A percentile compares a stretch with the other conserved stretches of the same genome.
These are phyloP conservation scores for Scleroderma bovista DNA, from an alignment of 768 basidiomycete species.

Conservation along the genomic window DNA sequence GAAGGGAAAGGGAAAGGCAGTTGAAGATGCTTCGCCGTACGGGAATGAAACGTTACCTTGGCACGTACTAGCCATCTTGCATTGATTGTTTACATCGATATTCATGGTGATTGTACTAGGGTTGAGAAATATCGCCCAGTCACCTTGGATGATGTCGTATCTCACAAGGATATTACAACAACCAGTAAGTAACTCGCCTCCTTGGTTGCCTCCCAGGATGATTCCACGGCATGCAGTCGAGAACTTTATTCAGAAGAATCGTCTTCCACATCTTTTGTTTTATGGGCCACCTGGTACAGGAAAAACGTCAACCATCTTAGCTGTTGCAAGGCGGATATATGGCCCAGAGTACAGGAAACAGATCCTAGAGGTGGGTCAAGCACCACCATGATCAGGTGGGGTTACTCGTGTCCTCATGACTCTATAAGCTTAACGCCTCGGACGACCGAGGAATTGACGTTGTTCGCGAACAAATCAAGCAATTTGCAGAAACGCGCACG, in stretches of 20 bases:
- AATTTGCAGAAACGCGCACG: conserved; percentile 94
- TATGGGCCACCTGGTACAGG: conserved; percentile 99
- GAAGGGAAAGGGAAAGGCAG: conserved; percentile 72
- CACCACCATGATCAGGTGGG: background rate
- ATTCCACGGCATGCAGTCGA: conserved; percentile 57
- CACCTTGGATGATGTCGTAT: conserved; percentile 89
- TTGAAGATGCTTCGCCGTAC: conserved; percentile 34
- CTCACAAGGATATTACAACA: conserved; percentile 89
- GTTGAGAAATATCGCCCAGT: conserved; percentile 97
- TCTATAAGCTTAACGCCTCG: conserved; percentile 82
- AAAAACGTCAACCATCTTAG: conserved; percentile 96
- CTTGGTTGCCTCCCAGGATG: background rate
- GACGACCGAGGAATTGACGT: conserved; percentile 99
- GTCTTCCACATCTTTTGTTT: conserved; percentile 91
- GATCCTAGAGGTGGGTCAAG: conserved; percentile 76
- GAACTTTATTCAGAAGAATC: conserved; percentile 91
- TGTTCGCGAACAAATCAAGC: conserved; percentile 97
- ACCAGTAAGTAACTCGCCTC: conserved; percentile 58
- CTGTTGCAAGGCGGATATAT: conserved; percentile 92
- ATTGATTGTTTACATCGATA: background rate
- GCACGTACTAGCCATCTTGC: conserved; percentile 53
- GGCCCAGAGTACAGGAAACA: conserved; percentile 82
- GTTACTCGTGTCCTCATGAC: conserved; percentile 1
- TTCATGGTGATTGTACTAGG: conserved; percentile 41
- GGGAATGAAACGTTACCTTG: conserved; percentile 78